Evolutionary conservation across 805 yeast genomes (phyloP), one percentile per base, ranked within the genome.

Genomic region (Metschnikowia reukaufii): DNA sequence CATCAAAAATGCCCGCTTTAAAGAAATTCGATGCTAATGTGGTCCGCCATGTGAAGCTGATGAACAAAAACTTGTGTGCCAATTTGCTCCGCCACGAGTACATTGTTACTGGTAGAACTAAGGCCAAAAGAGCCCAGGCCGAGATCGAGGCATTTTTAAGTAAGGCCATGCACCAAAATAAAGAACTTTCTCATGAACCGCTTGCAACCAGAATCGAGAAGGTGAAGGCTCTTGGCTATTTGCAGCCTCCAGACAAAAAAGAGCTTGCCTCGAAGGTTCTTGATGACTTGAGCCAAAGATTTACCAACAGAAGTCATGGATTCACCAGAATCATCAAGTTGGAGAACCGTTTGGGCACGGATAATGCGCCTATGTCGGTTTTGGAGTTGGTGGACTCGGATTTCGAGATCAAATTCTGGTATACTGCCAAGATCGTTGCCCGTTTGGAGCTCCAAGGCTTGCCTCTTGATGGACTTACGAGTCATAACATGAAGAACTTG

Each of bases 341-440:
- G 50, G 98, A 94, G 65, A 89, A 91, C 15, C 77, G 98, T 55
- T 66, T 84, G 39, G 91, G 94, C 46, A 74, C 71, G 50, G 99
- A 94, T 64, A 86, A 83, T 51, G 96, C 97, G 0, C 91, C 91
- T 27, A 94, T 88, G 75, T 83, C 94, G 0, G 83, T 91, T 7
- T 61, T 94, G 44, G 99, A 94, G 66, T 73, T 94, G 39, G 95
- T 92, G 1, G 96, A 87, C 57, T 62, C 73, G 1, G 70, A 63
- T 3, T 67, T 58, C 48, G 96, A 88, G 62, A 77, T 87, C 74
- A 80, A 84, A 57, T 77, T 82, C 54, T 86, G 95, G 82, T 70
- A 81, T 59, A 76, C 82, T 7, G 96, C 96, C n/a, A 80, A 88
- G 64, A 74, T 81, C 3, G 92, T 86, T 5, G 96, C 96, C n/a